Percentiles rank a stretch among this genome's conserved stretches.
These are phyloP conservation scores for Beauveria sp. DNA, from an alignment of 2,329 filamentous ascomycete species.

Conservation along the genomic window DNA sequence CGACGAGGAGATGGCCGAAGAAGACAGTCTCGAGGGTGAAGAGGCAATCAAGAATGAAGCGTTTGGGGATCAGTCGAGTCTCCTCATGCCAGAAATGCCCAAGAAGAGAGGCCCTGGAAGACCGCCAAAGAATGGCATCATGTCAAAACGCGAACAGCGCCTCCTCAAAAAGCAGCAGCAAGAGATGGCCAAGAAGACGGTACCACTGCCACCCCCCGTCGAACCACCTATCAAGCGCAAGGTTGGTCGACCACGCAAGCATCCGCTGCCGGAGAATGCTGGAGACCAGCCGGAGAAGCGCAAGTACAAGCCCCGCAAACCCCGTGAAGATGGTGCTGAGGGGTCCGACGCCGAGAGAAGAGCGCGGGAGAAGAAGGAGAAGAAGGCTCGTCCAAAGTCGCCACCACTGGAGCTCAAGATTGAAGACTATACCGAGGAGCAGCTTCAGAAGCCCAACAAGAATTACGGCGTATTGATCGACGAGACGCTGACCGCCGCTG, in stretches of 20 bases:
- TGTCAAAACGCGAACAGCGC: slow-evolving; percentile 69
- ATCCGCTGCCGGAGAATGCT: slow-evolving; percentile 50
- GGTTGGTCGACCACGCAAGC: slow-evolving; percentile 57
- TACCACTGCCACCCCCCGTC: slow-evolving; percentile 37
- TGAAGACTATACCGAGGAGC: slow-evolving; percentile 49
- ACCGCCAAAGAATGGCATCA: slow-evolving; percentile 74
- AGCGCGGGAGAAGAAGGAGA: slow-evolving; percentile 52
- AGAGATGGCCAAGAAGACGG: slow-evolving; percentile 42
- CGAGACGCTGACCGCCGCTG: slow-evolving; percentile 48
- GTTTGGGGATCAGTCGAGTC: slow-evolving; percentile 25
- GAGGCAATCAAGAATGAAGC: slow-evolving; percentile 23
- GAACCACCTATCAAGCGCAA: slow-evolving; percentile 54
- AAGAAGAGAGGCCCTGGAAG: slow-evolving; percentile 72
- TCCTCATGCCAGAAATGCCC: slow-evolving; percentile 36
- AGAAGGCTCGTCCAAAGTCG: slow-evolving; percentile 52
- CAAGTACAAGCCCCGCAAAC: slow-evolving; percentile 57
- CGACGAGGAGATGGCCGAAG: slow-evolving; percentile 21
- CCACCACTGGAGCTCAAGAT: slow-evolving; percentile 48
- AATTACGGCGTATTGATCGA: slow-evolving; percentile 56
- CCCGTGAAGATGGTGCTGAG: slow-evolving; percentile 47
- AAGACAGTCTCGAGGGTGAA: slow-evolving; percentile 21
- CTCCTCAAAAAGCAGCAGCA: slow-evolving; percentile 51
- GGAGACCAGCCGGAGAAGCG: slow-evolving; percentile 52
- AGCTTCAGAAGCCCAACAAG: slow-evolving; percentile 54
- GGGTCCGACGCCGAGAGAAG: slow-evolving; percentile 49